Percentiles rank a stretch among this genome's conserved stretches.
Evolutionary conservation across 331 rosid species (phyloP).

Genomic region (Pyrus hybrid): DNA sequence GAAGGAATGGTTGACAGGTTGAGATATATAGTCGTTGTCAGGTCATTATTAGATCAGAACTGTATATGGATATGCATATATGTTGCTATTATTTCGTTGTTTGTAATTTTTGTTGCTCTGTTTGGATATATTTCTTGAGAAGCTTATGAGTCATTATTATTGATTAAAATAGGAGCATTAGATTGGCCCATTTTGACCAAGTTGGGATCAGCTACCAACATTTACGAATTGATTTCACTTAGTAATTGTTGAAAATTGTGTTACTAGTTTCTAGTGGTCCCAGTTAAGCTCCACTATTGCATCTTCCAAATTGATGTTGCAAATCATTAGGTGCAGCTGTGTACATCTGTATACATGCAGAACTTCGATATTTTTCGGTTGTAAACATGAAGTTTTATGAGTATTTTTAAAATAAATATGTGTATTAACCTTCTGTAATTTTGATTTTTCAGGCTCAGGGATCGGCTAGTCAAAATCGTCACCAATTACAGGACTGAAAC

Average conservation of each 20-base stretch:
- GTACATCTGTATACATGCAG: not conserved
- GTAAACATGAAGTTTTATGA: not conserved
- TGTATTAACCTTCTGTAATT: not conserved
- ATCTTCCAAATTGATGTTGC: not conserved
- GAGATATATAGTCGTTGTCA: not conserved
- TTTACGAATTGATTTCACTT: not conserved
- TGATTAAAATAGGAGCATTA: not conserved
- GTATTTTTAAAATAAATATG: not conserved
- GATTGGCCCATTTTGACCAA: not conserved
- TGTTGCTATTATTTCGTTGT: not conserved
- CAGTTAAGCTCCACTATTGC: not conserved
- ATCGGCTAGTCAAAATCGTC: constrained; percentile 83
- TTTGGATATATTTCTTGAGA: no score
- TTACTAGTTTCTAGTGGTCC: not conserved
- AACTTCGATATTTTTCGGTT: not conserved
- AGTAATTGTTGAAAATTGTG: not conserved
- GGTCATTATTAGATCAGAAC: not conserved
- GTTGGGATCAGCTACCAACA: not conserved
- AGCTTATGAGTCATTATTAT: not conserved
- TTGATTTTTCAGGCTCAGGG: constrained; percentile 65
- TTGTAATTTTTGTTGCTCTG: not conserved
- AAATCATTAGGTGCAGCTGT: not conserved
- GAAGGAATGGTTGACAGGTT: no score
- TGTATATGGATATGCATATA: not conserved
- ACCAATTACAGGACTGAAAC: constrained; percentile 97